These are phyloP conservation scores for Brassica cretica DNA, from an alignment of 345 rosid genomes.

Conservation along the genomic window DNA sequence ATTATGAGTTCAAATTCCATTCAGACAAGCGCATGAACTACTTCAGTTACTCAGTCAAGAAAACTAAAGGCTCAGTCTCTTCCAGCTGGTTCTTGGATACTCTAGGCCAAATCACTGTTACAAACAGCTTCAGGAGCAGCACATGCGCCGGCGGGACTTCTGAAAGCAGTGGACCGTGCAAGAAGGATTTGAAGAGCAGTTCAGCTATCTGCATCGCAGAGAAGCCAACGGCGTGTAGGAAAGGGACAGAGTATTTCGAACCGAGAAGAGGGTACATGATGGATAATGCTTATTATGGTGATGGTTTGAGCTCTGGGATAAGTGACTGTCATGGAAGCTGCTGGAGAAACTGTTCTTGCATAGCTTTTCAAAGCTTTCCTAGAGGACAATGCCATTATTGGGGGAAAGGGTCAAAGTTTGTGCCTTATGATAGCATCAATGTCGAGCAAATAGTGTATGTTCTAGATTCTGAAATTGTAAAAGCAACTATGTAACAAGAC, in stretches of 20 bases:
- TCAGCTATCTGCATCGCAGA: constrained; percentile 51
- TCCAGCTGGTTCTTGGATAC: constrained; percentile 55
- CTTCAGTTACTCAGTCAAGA: constrained; percentile 49
- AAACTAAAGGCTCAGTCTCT: constrained; percentile 32
- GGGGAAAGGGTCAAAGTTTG: constrained; percentile 42
- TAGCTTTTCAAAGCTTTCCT: constrained; percentile 40
- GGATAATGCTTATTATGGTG: constrained; percentile 16
- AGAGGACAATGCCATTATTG: constrained; percentile 51
- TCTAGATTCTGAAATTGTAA: constrained; percentile 34
- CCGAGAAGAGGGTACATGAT: constrained; percentile 50
- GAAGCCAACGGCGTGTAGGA: constrained; percentile 52
- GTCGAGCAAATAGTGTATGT: constrained; percentile 36
- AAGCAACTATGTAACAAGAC: constrained; percentile 11
- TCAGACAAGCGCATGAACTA: constrained; percentile 44
- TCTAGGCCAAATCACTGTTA: constrained; percentile 48
- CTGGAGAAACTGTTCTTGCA: constrained; percentile 65
- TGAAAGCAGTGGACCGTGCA: constrained; percentile 39
- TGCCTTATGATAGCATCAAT: constrained; percentile 30
- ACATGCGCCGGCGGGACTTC: constrained; percentile 22
- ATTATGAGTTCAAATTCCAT: constrained; percentile 45
- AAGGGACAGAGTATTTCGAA: constrained; percentile 43
- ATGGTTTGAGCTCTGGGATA: constrained; percentile 35
- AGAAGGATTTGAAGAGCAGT: constrained; percentile 36
- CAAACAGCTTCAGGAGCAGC: constrained; percentile 23
- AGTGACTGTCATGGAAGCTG: constrained; percentile 62